Conservation (phyloP, 208 protist species). For the Wallacemonas collosoma region DNA sequence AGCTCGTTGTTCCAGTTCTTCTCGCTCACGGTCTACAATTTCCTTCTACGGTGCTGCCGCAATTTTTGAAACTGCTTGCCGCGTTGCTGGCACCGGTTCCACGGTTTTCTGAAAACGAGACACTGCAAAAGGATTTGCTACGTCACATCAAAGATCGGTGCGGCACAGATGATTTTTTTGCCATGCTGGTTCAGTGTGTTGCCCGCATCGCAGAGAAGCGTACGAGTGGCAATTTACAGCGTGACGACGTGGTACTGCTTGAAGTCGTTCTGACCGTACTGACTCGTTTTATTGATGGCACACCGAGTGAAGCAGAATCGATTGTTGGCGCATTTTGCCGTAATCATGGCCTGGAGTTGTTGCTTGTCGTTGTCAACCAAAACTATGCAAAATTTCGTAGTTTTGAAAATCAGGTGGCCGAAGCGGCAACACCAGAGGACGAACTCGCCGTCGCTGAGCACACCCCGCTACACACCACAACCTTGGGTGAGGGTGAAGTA, state of each 20-base stretch:
- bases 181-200: conserved; percentile 74
- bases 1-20: conserved; percentile 75
- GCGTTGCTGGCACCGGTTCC: conserved; percentile 74
- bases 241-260: conserved; percentile 69
- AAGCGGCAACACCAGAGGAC: neutral
- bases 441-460: neutral
- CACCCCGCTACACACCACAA: neutral
- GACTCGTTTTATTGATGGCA: conserved; percentile 56
- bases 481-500: too few species aligned
- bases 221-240: conserved; percentile 37
- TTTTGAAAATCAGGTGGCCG: conserved; percentile 5
- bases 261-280: conserved; percentile 81
- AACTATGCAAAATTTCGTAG: conserved; percentile 62
- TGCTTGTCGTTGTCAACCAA: conserved; percentile 85
- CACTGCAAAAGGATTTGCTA: conserved; percentile 65
- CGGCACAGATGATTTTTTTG: conserved; percentile 85
- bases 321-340: conserved; percentile 79
- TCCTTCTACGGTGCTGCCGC: conserved; percentile 63
- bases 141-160: conserved; percentile 64
- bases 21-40: conserved; percentile 81
- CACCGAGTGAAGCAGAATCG: conserved; percentile 32
- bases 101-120: conserved; percentile 51
- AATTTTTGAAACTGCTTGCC: conserved; percentile 79
- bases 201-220: conserved; percentile 78
- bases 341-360: conserved; percentile 82